Evolutionary conservation across 2,329 filamentous ascomycete species (phyloP).

Genomic region (Hypoxylon sp.): DNA sequence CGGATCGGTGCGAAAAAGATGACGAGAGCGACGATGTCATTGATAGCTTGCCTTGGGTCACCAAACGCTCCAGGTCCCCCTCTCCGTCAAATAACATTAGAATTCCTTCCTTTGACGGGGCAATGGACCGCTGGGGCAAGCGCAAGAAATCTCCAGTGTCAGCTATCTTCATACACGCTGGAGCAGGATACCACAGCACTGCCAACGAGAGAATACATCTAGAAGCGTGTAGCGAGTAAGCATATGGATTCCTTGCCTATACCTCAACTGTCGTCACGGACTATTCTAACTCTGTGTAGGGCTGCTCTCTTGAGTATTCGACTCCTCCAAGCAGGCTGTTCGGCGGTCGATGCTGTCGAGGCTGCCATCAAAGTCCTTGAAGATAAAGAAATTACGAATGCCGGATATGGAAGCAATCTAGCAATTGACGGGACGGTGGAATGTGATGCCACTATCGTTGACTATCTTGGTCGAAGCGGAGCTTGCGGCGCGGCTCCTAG

Average conservation of each 20-base stretch:
- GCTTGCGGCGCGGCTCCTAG: slow-evolving; percentile 90
- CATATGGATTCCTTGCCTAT: slow-evolving; percentile 27
- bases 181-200: slow-evolving; percentile 90
- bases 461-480: slow-evolving; percentile 89
- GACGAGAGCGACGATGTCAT: slow-evolving; percentile 16
- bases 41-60: slow-evolving; percentile 10
- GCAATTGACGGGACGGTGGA: slow-evolving; percentile 91
- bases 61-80: slow-evolving; percentile 10
- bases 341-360: slow-evolving; percentile 88
- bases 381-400: slow-evolving; percentile 95
- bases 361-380: slow-evolving; percentile 87
- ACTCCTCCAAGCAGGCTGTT: slow-evolving; percentile 78
- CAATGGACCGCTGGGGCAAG: slow-evolving; percentile 52
- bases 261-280: neutral
- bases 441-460: slow-evolving; percentile 92
- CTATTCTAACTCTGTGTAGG: slow-evolving; percentile 55
- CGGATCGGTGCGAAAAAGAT: slow-evolving; percentile 4
- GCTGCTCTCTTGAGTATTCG: slow-evolving; percentile 86
- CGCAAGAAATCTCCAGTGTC: slow-evolving; percentile 46
- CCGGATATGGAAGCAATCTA: slow-evolving; percentile 94
- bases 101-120: slow-evolving; percentile 49
- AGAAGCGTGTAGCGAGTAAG: slow-evolving; percentile 87
- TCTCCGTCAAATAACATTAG: neutral
- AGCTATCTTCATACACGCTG: slow-evolving; percentile 94
- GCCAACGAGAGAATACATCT: slow-evolving; percentile 88